These are phyloP conservation scores for Colletotrichum sp. DNA, from an alignment of 2,329 filamentous ascomycete genomes.

Conservation along the genomic window DNA sequence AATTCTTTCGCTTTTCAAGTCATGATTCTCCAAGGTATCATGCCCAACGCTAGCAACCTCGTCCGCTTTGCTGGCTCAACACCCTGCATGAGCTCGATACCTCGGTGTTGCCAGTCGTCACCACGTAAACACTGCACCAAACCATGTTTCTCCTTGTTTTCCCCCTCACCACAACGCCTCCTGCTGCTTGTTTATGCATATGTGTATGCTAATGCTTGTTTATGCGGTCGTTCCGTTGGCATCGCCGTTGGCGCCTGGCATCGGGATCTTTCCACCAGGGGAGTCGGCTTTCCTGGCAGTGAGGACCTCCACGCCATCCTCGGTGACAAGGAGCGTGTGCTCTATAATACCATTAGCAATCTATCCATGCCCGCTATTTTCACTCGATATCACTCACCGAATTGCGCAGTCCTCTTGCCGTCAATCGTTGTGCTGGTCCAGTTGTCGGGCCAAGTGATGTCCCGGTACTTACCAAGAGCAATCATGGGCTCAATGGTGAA, in stretches of 20 bases:
- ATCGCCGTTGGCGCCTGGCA: constrained; percentile 46
- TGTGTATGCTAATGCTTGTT: neutral
- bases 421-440: constrained; percentile 97
- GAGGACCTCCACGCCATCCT: constrained; percentile 80
- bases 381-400: constrained; percentile 62
- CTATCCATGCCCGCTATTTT: constrained; percentile 35
- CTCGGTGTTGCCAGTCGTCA: neutral
- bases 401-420: constrained; percentile 89
- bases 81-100: neutral
- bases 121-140: neutral
- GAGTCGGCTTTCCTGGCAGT: constrained; percentile 76
- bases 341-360: constrained; percentile 51
- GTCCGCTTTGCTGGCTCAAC: neutral
- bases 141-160: neutral
- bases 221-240: constrained; percentile 17
- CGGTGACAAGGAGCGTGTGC: constrained; percentile 84
- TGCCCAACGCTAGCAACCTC: neutral
- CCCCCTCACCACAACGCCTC: neutral
- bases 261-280: constrained; percentile 74
- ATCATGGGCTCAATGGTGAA: constrained; percentile 99
- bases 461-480: constrained; percentile 85
- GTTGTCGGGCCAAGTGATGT: constrained; percentile 98
- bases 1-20: neutral
- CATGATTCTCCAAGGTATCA: neutral
- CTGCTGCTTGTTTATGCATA: neutral